Base-by-base conservation (phyloP, 305 asterid genomes). In the Fraxinus xanthoxyloides region DNA sequence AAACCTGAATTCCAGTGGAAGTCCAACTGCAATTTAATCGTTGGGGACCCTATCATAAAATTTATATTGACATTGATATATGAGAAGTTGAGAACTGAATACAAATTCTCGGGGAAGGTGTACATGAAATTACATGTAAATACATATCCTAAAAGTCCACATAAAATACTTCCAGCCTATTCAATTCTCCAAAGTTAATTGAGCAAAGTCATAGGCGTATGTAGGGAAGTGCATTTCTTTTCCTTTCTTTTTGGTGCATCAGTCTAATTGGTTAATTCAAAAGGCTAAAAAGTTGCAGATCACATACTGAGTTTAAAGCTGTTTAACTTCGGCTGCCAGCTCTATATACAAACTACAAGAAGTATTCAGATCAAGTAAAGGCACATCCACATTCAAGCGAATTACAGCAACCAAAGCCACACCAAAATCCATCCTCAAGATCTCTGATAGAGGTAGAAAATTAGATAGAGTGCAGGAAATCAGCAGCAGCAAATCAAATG, bases 251-350 rank as follows among this genome's bases (percentile, higher is more conserved):
- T 70, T 70, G 40, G 43, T 70, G 38, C 43, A 31, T 30, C 75
- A 70, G 43, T 70, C 75, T 70, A 70, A 31, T 70, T 5, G 24
- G 75, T 15, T 5, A 70, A 34, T 72, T 34, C 15, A 72, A 72
- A 72, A n/a, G 51, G 76, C 13, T 34, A 32, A 32, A 70, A 72
- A 7, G 15, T 34, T 32, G n/a, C 28, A 4, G 75, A 70, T 69
- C 38, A 69, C 75, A 70, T 72, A 34, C 46, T 72, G 76, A 34
- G 30, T 72, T 72, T 72, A 72, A 72, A 74, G 54, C 67, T 69
- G 72, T 82, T 77, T 82, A 26, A 28, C 76, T 74, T 80, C 81
- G 56, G 43, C 34, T 63, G 78, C 72, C 82, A 80, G 70, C 75
- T 67, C 54, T 10, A 7, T 81, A 65, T 24, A 77, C 76, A 72